A percentile compares a stretch with the other conserved stretches of the same genome.
Evolutionary conservation across 257 asterid species (phyloP).

Genomic region (Salvia rosmarinus): DNA sequence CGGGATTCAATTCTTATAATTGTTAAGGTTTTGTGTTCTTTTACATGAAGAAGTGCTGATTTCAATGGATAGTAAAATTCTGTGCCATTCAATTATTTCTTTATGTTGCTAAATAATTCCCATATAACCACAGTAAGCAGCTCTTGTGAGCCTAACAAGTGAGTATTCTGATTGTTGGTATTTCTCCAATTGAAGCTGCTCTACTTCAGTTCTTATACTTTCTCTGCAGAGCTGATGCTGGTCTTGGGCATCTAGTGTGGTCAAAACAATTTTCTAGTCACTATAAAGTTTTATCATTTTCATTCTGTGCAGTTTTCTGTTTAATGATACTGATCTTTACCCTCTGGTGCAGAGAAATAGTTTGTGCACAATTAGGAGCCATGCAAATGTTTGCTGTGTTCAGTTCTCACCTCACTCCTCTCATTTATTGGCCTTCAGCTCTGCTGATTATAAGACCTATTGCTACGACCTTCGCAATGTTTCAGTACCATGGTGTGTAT

Average conservation of each 20-base stretch:
- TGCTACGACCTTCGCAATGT: conserved; percentile 89
- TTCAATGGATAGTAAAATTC: not conserved
- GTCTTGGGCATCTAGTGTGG: not conserved
- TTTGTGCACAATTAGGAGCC: conserved; percentile 79
- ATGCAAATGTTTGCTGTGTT: conserved; percentile 88
- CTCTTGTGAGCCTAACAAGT: not conserved
- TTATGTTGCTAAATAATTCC: not conserved
- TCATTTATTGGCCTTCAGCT: conserved; percentile 76
- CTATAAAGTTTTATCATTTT: conserved; percentile 10
- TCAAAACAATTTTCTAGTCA: conserved; percentile 15
- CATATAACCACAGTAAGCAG: not conserved
- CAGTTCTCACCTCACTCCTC: conserved; percentile 78
- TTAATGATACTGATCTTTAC: conserved; percentile 32
- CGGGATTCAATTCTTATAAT: too few species aligned
- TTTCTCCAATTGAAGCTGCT: not conserved
- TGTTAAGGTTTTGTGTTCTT: too few species aligned
- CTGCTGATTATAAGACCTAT: conserved; percentile 87
- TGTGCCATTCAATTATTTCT: not conserved
- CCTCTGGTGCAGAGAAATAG: conserved; percentile 76
- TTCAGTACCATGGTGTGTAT: conserved; percentile 78
- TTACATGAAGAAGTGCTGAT: not conserved
- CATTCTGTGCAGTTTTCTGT: not conserved
- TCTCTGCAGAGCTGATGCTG: not conserved
- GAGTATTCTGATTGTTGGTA: conserved; percentile 1
- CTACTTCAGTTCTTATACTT: not conserved